Base-by-base conservation (phyloP, 2,329 filamentous ascomycete species). In the Xylariaceae sp. region DNA sequence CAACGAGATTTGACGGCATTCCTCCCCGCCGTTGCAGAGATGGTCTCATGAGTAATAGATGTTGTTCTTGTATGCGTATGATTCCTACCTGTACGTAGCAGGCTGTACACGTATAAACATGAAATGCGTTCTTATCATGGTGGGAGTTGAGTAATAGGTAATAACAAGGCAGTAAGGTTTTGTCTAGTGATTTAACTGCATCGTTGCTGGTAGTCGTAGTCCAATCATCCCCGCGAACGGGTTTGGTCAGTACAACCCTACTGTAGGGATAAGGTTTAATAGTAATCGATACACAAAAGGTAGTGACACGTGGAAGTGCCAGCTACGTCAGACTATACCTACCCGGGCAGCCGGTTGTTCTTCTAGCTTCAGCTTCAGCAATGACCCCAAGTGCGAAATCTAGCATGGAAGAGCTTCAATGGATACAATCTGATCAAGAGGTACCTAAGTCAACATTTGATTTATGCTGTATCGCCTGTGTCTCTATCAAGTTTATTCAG, bases 1-100 rank as follows among this genome's bases (percentile, higher is more conserved):
- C 65, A 70, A 68, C 67, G 53, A 61, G 44, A 67, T 69, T 67
- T 61, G 59, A 59, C 59, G 60, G 48, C 62, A 66, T 67, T 62
- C 61, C 40, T 50, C 37, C 7, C 41, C 23, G 32, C 32, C 14
- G 32, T 7, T n/a, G n/a, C n/a, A n/a, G n/a, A n/a, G n/a, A n/a
- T n/a, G n/a, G n/a, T n/a, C n/a, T n/a, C n/a, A n/a, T n/a, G n/a
- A n/a, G n/a, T n/a, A n/a, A n/a, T n/a, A n/a, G n/a, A n/a, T n/a
- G n/a, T n/a, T n/a, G n/a, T n/a, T n/a, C n/a, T n/a, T n/a, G n/a
- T n/a, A n/a, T n/a, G n/a, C n/a, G n/a, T n/a, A n/a, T n/a, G n/a
- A n/a, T n/a, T n/a, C 29, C 37, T 40, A 48, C 16, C 19, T 26
- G 23, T 18, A 19, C 19, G 26, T 6, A 20, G n/a, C n/a, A n/a